These are phyloP conservation scores for Phytopythium sindhum DNA, from an alignment of 352 stramenopile species.

Conservation along the genomic window DNA sequence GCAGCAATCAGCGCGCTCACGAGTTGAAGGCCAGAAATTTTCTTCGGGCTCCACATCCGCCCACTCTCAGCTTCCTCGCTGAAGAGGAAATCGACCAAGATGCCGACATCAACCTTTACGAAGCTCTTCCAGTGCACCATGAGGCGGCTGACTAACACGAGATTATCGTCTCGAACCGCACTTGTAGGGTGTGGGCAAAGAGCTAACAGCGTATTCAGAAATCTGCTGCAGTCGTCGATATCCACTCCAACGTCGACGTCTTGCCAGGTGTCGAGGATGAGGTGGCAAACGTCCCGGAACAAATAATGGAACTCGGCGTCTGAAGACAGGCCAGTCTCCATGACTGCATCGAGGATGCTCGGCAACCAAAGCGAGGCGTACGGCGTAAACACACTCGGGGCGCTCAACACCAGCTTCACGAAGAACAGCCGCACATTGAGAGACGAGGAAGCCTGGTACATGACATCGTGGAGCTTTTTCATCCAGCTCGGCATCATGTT, in stretches of 20 bases:
- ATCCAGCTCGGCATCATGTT: constrained; percentile 77
- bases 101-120: constrained; percentile 32
- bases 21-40: constrained; percentile 53
- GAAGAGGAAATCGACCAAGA: constrained; percentile 37
- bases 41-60: constrained; percentile 37
- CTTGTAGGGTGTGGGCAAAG: constrained; percentile 50
- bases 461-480: constrained; percentile 62
- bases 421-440: constrained; percentile 73
- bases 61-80: constrained; percentile 29
- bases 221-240: constrained; percentile 27
- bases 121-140: constrained; percentile 55
- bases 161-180: constrained; percentile 65
- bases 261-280: constrained; percentile 56
- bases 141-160: constrained; percentile 49
- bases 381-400: constrained; percentile 47
- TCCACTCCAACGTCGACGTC: constrained; percentile 21
- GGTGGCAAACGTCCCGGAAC: constrained; percentile 64
- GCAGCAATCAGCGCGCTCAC: constrained; percentile 54
- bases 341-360: constrained; percentile 46
- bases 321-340: constrained; percentile 38
- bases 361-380: constrained; percentile 51
- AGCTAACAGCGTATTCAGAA: constrained; percentile 56
- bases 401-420: constrained; percentile 66
- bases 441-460: constrained; percentile 29
- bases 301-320: constrained; percentile 68